Percentiles rank a stretch among this genome's conserved stretches.
These are phyloP conservation scores for Cinnamomum micranthum DNA, from an alignment of 164 flowering plant genomes.

Conservation along the genomic window DNA sequence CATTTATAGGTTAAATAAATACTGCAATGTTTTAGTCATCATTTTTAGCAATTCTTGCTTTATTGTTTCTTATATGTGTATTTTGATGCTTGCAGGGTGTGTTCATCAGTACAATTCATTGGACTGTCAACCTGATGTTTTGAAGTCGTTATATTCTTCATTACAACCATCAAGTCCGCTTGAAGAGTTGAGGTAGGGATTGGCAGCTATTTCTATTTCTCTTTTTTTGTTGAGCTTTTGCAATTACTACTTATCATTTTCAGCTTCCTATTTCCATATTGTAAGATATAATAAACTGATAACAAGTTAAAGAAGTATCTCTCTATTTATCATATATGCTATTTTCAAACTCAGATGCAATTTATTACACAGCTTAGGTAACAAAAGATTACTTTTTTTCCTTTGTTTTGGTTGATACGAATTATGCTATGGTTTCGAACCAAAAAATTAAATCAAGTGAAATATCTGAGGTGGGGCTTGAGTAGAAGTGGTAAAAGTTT, in stretches of 20 bases:
- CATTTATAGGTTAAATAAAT: background rate
- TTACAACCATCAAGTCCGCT: constrained; percentile 86
- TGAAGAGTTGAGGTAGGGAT: constrained; percentile 72
- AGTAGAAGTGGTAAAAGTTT: too few species aligned
- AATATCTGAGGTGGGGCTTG: too few species aligned
- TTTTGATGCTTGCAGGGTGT: constrained; percentile 51
- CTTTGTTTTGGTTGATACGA: too few species aligned
- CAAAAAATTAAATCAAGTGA: too few species aligned
- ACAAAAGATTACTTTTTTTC: too few species aligned
- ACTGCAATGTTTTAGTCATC: too few species aligned
- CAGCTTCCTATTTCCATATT: background rate
- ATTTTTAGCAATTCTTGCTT: background rate
- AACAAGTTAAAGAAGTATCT: too few species aligned
- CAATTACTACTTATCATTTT: background rate
- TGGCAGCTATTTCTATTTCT: background rate
- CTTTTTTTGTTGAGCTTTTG: background rate
- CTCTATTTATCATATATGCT: too few species aligned
- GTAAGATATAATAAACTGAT: too few species aligned
- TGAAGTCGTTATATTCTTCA: constrained; percentile 93
- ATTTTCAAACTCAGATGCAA: too few species aligned
- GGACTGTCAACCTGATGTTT: constrained; percentile 90
- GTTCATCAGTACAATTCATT: constrained; percentile 84
- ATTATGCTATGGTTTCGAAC: too few species aligned
- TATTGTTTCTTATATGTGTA: background rate
- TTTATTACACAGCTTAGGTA: too few species aligned